phyloP scores from a whole-genome alignment of 1,139 yeast species.

The Geotrichum carabidarum region DNA sequence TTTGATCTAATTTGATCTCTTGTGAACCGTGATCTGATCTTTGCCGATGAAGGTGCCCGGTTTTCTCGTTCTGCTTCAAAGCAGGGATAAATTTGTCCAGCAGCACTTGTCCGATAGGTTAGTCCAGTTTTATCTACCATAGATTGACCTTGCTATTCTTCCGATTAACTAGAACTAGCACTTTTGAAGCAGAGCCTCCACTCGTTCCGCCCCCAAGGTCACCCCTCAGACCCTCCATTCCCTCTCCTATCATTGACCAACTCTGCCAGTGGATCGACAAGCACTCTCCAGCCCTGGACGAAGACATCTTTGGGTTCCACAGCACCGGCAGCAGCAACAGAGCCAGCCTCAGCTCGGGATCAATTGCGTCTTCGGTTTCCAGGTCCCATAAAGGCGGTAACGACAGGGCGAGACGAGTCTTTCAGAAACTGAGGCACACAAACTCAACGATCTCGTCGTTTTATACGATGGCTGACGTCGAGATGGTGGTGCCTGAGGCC shows the following conservation, averaged over 20 bases:
- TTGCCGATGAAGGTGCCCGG: neutral
- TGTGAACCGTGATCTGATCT: neutral
- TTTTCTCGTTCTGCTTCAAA: neutral
- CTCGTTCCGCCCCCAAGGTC: slow-evolving; percentile 2
- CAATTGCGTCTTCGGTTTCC: neutral
- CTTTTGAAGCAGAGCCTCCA: neutral
- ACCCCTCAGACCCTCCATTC: neutral
- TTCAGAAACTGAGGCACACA: neutral
- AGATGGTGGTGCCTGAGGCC: neutral
- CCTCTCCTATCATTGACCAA: neutral
- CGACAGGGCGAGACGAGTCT: no score
- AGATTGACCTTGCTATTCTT: neutral
- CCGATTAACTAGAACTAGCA: neutral
- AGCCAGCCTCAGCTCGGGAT: neutral
- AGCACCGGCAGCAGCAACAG: neutral
- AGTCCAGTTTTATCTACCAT: neutral
- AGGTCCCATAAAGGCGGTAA: neutral
- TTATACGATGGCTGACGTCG: neutral
- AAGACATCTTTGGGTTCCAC: neutral
- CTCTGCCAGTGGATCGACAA: slow-evolving; percentile 8
- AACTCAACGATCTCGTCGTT: slow-evolving; percentile 9
- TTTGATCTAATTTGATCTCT: neutral
- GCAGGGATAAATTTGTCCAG: neutral
- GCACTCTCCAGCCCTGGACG: neutral
- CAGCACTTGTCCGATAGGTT: neutral